These are phyloP conservation scores for Penicillium sclerotigenum DNA, from an alignment of 2,329 filamentous ascomycete species.

Conservation along the genomic window DNA sequence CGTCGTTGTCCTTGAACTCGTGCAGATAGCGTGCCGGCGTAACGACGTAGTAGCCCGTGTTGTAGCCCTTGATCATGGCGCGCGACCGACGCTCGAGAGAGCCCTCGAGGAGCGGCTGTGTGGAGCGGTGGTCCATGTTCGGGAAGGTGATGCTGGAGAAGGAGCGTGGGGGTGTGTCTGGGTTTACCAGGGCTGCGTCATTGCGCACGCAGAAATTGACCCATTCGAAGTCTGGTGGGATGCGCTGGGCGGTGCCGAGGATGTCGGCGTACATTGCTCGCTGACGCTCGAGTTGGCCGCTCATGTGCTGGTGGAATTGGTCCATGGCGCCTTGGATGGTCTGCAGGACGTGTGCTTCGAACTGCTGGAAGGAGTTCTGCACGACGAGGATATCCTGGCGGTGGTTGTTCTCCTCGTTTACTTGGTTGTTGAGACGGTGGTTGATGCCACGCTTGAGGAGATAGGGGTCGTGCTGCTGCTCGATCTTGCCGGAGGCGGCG, in stretches of 20 bases:
- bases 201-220: conserved; percentile 74
- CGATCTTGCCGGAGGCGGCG: conserved; percentile 63
- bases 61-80: conserved; percentile 75
- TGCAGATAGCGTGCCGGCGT: conserved; percentile 86
- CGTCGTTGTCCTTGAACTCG: conserved; percentile 92
- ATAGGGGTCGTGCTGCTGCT: conserved; percentile 79
- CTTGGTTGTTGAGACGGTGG: conserved; percentile 83
- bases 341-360: conserved; percentile 80
- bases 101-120: conserved; percentile 81
- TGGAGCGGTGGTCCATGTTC: conserved; percentile 79
- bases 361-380: conserved; percentile 84
- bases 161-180: conserved; percentile 68
- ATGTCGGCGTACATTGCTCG: conserved; percentile 82
- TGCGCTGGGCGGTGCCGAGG: conserved; percentile 68
- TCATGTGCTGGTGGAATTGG: conserved; percentile 76
- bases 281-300: conserved; percentile 76
- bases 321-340: conserved; percentile 79
- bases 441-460: conserved; percentile 76
- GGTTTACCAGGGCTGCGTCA: conserved; percentile 70
- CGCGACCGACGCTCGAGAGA: conserved; percentile 86
- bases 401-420: conserved; percentile 94
- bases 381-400: conserved; percentile 84
- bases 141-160: conserved; percentile 76
- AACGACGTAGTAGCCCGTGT: conserved; percentile 82
- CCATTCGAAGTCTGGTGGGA: conserved; percentile 89